These are phyloP conservation scores for Oryza longistaminata DNA, from an alignment of 176 grass and related monocot genomes.

Conservation along the genomic window DNA sequence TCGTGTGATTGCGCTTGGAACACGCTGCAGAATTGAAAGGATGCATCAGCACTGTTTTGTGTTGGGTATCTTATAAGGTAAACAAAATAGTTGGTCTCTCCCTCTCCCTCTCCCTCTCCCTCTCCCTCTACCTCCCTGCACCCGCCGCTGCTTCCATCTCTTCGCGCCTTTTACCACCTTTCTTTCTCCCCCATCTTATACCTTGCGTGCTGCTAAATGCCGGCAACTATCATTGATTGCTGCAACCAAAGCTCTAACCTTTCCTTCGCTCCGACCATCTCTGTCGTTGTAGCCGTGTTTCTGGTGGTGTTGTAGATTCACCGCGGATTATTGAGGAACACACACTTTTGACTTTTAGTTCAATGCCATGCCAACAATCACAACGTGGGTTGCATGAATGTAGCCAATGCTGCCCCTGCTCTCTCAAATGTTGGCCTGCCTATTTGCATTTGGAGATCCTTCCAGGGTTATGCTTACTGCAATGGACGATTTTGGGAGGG, in stretches of 20 bases:
- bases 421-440: background rate
- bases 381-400: background rate
- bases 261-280: background rate
- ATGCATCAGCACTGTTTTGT: too few relatives aligned
- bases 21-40: too few relatives aligned
- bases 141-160: background rate
- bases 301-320: background rate
- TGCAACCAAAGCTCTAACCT: background rate
- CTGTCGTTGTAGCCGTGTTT: background rate
- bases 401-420: background rate
- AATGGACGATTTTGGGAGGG: background rate
- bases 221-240: background rate
- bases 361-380: background rate
- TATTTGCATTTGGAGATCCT: background rate
- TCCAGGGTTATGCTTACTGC: background rate
- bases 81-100: too few relatives aligned
- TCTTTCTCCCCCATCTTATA: background rate
- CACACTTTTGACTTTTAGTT: background rate
- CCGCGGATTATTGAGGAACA: background rate
- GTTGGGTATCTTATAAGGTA: too few relatives aligned
- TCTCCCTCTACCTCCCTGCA: background rate
- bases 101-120: too few relatives aligned
- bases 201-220: conserved; percentile 1
- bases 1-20: too few relatives aligned
- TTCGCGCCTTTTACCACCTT: background rate